phyloP scores from a whole-genome alignment of 2,329 filamentous ascomycete species.

The Colletotrichum neosansevieriae region DNA sequence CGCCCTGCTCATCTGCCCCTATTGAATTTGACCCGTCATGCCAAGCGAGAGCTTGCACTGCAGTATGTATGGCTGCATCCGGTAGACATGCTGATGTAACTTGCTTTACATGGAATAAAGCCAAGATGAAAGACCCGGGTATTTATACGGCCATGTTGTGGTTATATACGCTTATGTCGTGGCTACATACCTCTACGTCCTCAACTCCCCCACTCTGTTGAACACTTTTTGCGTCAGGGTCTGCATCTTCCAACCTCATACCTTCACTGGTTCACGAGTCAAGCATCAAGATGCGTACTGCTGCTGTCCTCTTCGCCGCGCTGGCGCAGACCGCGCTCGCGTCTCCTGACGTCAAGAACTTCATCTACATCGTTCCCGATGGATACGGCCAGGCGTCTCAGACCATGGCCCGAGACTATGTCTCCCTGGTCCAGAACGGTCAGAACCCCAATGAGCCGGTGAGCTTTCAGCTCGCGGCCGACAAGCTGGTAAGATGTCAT shows the following conservation, averaged over 20 bases:
- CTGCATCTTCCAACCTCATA: conserved; percentile 4
- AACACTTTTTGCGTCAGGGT: not conserved
- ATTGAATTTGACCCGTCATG: conserved; percentile 24
- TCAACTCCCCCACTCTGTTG: not conserved
- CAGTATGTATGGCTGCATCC: not conserved
- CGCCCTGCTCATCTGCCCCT: conserved; percentile 3
- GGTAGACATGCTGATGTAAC: not conserved
- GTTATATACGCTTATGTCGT: not conserved
- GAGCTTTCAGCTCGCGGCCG: conserved; percentile 42
- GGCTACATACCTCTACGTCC: not conserved
- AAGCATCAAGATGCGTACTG: conserved; percentile 34
- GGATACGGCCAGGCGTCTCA: conserved; percentile 48
- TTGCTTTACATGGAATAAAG: not conserved
- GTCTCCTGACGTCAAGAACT: conserved; percentile 44
- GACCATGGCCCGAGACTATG: conserved; percentile 47
- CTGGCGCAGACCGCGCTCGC: conserved; percentile 32
- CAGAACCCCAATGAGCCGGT: conserved; percentile 41
- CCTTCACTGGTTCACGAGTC: conserved; percentile 11
- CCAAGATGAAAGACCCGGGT: not conserved
- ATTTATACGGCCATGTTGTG: not conserved
- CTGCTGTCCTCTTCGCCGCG: conserved; percentile 13
- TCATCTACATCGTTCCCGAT: conserved; percentile 50
- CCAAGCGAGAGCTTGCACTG: conserved; percentile 4
- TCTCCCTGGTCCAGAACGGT: conserved; percentile 43
- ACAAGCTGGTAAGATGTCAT: conserved; percentile 40